phyloP scores from a whole-genome alignment of 2,329 filamentous ascomycete genomes.

The Paraconiothyrium brasiliense region DNA sequence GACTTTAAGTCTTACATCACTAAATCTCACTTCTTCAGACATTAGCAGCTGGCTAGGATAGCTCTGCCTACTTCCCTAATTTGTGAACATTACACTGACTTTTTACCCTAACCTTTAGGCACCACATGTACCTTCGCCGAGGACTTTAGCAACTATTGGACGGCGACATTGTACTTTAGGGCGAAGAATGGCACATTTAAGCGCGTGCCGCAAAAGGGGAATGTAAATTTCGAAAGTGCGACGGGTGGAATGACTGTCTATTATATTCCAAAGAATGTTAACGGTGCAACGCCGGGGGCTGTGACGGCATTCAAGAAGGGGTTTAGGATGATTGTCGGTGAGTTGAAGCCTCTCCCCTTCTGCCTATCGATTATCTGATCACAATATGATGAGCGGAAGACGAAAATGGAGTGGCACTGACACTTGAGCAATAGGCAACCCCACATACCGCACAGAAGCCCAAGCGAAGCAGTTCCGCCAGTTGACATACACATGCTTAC shows the following conservation, averaged over 20 bases:
- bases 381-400: neutral
- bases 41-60: no score
- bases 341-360: neutral
- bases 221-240: constrained; percentile 43
- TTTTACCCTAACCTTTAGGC: neutral
- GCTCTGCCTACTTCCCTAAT: no score
- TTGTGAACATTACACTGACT: no score
- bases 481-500: constrained; percentile 57
- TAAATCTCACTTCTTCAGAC: no score
- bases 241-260: constrained; percentile 51
- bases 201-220: constrained; percentile 46
- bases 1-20: no score
- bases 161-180: constrained; percentile 41
- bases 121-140: constrained; percentile 43
- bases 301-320: constrained; percentile 57
- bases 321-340: constrained; percentile 56
- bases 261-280: constrained; percentile 41
- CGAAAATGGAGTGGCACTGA: neutral
- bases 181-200: constrained; percentile 44
- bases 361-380: neutral
- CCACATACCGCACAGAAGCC: constrained; percentile 44
- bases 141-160: constrained; percentile 57
- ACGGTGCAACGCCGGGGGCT: constrained; percentile 32
- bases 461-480: constrained; percentile 53
- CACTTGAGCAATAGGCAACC: constrained; percentile 35